Evolutionary conservation across 2,329 filamentous ascomycete species (phyloP).

Genomic region (Stemphylium lycopersici): DNA sequence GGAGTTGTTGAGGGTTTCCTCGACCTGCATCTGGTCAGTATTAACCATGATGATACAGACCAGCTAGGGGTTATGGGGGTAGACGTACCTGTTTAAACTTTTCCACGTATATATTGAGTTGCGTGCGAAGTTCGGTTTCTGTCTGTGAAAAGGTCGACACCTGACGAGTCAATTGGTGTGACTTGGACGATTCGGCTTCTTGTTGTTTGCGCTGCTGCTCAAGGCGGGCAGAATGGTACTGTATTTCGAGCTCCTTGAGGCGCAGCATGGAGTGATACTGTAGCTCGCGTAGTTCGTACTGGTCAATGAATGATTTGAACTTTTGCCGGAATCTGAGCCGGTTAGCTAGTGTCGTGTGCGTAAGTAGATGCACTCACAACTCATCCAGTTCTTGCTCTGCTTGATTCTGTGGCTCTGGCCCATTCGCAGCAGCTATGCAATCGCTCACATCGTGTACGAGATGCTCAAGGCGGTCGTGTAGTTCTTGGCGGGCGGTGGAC

Average conservation of each 20-base stretch:
- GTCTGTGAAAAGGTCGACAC: slow-evolving; percentile 96
- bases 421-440: slow-evolving; percentile 85
- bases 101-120: slow-evolving; percentile 97
- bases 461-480: slow-evolving; percentile 83
- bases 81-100: slow-evolving; percentile 95
- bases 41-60: slow-evolving; percentile 47
- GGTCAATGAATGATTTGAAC: slow-evolving; percentile 94
- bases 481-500: slow-evolving; percentile 78
- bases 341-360: slow-evolving; percentile 15
- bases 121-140: slow-evolving; percentile 88
- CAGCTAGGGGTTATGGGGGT: slow-evolving; percentile 22
- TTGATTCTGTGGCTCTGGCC: slow-evolving; percentile 74
- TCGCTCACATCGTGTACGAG: slow-evolving; percentile 85
- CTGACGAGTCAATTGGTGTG: slow-evolving; percentile 85
- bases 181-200: slow-evolving; percentile 78
- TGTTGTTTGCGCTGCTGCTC: slow-evolving; percentile 90
- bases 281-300: slow-evolving; percentile 93
- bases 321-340: slow-evolving; percentile 66
- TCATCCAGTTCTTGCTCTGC: slow-evolving; percentile 89
- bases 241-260: slow-evolving; percentile 94
- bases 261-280: slow-evolving; percentile 92
- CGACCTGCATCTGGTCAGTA: slow-evolving; percentile 74
- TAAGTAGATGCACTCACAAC: slow-evolving; percentile 63
- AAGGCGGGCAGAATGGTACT: slow-evolving; percentile 84
- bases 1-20: slow-evolving; percentile 97